phyloP scores from a whole-genome alignment of 2,329 filamentous ascomycete species.

The Aspergillus glaucus region DNA sequence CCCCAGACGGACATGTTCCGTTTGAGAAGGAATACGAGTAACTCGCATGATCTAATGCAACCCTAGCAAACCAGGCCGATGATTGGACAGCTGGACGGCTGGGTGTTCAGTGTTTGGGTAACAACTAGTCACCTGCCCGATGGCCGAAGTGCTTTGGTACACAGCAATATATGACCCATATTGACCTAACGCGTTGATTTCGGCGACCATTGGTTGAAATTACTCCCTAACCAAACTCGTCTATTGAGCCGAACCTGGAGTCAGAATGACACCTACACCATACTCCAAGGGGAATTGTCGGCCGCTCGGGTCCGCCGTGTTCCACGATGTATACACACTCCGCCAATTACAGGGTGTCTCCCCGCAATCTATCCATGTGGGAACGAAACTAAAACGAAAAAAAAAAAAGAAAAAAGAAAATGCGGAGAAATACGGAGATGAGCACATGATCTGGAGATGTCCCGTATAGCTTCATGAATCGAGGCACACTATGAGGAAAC shows the following conservation, averaged over 20 bases:
- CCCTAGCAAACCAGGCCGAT: background rate
- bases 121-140: background rate
- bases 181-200: background rate
- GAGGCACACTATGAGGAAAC: too few species aligned
- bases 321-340: background rate
- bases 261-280: background rate
- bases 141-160: too few species aligned
- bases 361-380: background rate
- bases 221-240: too few species aligned
- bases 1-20: background rate
- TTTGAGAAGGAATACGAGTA: background rate
- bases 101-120: too few species aligned
- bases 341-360: background rate
- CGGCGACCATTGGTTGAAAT: background rate
- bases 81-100: background rate
- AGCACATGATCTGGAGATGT: background rate
- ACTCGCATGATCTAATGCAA: background rate
- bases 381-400: background rate
- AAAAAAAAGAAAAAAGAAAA: background rate
- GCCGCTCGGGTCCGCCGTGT: background rate
- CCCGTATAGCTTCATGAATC: background rate
- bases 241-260: background rate
- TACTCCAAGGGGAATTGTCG: background rate
- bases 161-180: background rate
- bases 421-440: background rate